Evolutionary conservation across 192 early-diverging fungal genomes (phyloP).

Genomic region (Coemansia interrupta): DNA sequence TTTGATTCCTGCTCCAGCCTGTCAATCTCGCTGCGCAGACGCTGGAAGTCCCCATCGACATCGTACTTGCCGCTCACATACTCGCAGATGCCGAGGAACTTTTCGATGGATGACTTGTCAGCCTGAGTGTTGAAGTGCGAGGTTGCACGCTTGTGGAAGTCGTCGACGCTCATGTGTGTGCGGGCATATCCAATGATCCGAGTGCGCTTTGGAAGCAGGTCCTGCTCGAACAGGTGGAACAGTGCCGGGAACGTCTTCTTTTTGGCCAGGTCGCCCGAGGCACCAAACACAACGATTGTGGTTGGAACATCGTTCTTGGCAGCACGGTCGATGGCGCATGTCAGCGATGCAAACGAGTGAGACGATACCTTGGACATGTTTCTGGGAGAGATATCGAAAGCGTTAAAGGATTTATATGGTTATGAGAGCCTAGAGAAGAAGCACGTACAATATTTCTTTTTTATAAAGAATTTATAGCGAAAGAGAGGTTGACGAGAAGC

Average conservation of each 20-base stretch:
- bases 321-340: conserved; percentile 32
- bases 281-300: conserved; percentile 69
- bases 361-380: conserved; percentile 10
- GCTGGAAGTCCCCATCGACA: conserved; percentile 63
- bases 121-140: conserved; percentile 52
- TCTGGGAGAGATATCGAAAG: not conserved
- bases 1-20: conserved; percentile 52
- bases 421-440: too few species aligned
- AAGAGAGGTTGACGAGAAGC: not conserved
- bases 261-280: conserved; percentile 91
- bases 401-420: too few species aligned
- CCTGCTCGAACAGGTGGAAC: conserved; percentile 82
- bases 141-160: conserved; percentile 72
- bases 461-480: not conserved
- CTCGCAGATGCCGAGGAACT: conserved; percentile 68
- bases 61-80: conserved; percentile 89
- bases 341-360: conserved; percentile 17
- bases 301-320: conserved; percentile 38
- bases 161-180: conserved; percentile 66
- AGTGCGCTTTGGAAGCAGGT: conserved; percentile 69
- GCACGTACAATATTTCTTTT: not conserved
- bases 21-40: conserved; percentile 61
- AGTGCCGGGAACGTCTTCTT: conserved; percentile 97
- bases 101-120: conserved; percentile 31
- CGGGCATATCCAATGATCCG: conserved; percentile 92